Evolutionary conservation across 257 asterid genomes (phyloP).

Genomic region (Solanum acaule): DNA sequence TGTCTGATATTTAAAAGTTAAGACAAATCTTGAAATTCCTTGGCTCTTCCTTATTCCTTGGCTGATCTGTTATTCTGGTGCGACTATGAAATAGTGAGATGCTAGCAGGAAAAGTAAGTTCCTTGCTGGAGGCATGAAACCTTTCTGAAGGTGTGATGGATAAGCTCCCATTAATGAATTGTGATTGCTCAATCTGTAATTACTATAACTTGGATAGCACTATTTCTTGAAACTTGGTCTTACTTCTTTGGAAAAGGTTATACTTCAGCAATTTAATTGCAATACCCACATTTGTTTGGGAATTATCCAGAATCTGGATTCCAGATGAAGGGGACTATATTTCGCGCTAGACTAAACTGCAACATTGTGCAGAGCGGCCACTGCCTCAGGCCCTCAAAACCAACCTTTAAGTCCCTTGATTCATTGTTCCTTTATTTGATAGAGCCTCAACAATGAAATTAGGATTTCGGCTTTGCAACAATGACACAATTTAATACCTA

Average conservation of each 20-base stretch:
- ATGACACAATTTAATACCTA: background rate
- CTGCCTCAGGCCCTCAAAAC: background rate
- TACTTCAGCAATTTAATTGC: background rate
- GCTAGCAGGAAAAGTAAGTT: background rate
- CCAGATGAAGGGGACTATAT: background rate
- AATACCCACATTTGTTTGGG: background rate
- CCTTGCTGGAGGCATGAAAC: background rate
- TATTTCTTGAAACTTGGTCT: background rate
- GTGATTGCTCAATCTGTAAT: background rate
- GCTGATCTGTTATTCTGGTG: background rate
- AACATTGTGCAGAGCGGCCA: background rate
- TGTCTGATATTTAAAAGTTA: background rate
- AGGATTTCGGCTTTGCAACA: background rate
- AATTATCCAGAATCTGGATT: background rate
- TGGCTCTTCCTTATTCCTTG: background rate
- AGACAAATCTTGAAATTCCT: background rate
- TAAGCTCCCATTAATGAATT: background rate
- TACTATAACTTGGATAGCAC: background rate
- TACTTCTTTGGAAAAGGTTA: background rate
- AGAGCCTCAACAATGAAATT: background rate
- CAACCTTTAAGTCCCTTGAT: background rate
- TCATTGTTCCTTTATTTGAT: background rate
- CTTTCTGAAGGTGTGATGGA: background rate
- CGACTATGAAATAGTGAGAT: background rate
- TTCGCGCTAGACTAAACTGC: background rate